Evolutionary conservation across 129 eudicot species (phyloP).

Genomic region (Centaurea solstitialis): DNA sequence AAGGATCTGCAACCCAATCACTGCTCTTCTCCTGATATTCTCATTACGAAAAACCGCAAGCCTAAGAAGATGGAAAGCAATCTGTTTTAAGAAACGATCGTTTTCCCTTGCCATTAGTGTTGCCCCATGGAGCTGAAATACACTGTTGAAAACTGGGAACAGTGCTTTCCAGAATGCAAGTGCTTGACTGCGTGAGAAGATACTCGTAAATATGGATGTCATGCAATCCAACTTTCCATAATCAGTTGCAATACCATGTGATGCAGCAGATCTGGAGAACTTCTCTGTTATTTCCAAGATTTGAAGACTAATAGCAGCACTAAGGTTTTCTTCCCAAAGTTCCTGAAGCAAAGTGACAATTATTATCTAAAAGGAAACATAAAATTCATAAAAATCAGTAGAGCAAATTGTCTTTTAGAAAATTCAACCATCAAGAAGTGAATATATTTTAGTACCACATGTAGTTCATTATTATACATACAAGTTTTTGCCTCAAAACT

Average conservation of each 20-base stretch:
- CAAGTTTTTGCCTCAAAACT: slow-evolving; percentile 94
- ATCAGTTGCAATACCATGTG: slow-evolving; percentile 83
- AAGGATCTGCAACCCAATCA: slow-evolving; percentile 93
- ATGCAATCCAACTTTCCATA: slow-evolving; percentile 97
- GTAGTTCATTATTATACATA: slow-evolving; percentile 24
- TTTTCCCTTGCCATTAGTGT: slow-evolving; percentile 96
- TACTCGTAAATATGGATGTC: slow-evolving; percentile 79
- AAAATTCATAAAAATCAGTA: neutral
- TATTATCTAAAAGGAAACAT: neutral
- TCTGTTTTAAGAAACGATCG: slow-evolving; percentile 95
- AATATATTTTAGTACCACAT: neutral
- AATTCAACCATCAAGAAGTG: neutral
- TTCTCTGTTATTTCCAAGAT: slow-evolving; percentile 85
- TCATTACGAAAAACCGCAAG: slow-evolving; percentile 96
- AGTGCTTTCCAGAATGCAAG: slow-evolving; percentile 88
- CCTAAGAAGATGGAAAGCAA: slow-evolving; percentile 95
- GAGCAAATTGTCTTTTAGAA: neutral
- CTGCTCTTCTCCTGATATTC: slow-evolving; percentile 84
- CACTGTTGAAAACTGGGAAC: slow-evolving; percentile 80
- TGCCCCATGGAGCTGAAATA: slow-evolving; percentile 93
- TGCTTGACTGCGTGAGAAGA: slow-evolving; percentile 89
- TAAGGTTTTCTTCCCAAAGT: slow-evolving; percentile 99
- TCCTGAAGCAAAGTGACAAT: slow-evolving; percentile 50
- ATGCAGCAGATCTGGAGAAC: slow-evolving; percentile 80
- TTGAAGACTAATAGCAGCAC: slow-evolving; percentile 95